Evolutionary conservation across 257 asterid species (phyloP), one percentile per base, ranked within the genome.

Genomic region (Datura wrightii): DNA sequence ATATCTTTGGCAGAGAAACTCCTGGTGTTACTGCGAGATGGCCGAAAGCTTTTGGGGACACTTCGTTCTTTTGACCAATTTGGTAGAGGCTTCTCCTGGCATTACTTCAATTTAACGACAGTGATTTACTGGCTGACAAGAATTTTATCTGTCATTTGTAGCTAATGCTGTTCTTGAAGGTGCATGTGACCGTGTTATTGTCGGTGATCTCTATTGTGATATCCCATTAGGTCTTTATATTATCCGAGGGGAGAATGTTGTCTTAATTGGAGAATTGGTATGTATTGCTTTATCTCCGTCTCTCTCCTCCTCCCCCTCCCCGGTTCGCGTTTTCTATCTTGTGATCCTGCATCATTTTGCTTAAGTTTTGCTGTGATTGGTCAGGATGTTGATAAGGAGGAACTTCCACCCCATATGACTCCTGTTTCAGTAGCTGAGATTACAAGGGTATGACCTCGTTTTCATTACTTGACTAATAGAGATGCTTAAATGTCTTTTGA

Each of bases 151-250:
- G 44, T 76, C 78, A 2, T 84, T 24, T 89, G 90, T 66, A 96
- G 99, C 99, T 82, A 96, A 96, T 89, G 98, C 97, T 83, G 99
- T 96, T 84, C 94, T 96, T 89, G 98, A 96, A 95, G 93, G 97
- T 79, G 97, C 99, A 18, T 93, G 98, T 55, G 99, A 96, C 79
- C 97, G 98, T 80, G 92, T 91, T 66, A 95, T 96, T 87, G 99
- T 94, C 74, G 99, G 98, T 18, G 94, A 96, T 46, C 93, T 92
- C 10, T 96, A 92, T 85, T 96, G 98, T 79, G 99, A 96, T 88
- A 90, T 96, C 80, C 97, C 97, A 48, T 90, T 96, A 89, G 98
- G 99, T 70, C 87, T 96, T 44, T 96, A 96, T 74, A 94, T 96
- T 48, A 96, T 96, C 65, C 97, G 99, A 53, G 98, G 99, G 81